Conservation (phyloP, 2,329 filamentous ascomycete species). For the Alternaria novae-zelandiae region DNA sequence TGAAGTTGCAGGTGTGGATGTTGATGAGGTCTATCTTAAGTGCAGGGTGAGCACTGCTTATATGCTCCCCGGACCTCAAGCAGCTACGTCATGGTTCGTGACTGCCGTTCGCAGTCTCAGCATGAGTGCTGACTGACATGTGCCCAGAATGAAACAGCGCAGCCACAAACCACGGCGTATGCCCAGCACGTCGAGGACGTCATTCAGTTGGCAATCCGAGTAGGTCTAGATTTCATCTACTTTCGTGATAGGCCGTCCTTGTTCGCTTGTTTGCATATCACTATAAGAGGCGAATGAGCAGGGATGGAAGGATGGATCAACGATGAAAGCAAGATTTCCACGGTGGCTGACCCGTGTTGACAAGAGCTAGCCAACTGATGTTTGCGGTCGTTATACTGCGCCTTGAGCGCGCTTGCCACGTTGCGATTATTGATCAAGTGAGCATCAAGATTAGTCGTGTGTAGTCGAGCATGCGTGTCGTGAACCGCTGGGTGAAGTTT, state of each 20-base stretch:
- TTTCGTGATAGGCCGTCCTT: constrained; percentile 8
- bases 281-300: constrained; percentile 7
- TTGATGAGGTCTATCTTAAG: constrained; percentile 19
- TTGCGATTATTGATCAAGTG: not conserved
- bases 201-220: not conserved
- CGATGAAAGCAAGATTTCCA: constrained; percentile 4
- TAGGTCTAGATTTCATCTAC: not conserved
- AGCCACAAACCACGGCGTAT: not conserved
- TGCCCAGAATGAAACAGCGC: constrained; percentile 8
- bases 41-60: constrained; percentile 22
- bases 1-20: constrained; percentile 12
- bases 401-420: not conserved
- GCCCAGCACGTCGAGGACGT: not conserved
- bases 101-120: constrained; percentile 10
- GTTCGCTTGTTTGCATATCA: constrained; percentile 9
- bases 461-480: not conserved
- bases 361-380: not conserved
- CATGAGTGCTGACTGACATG: constrained; percentile 14
- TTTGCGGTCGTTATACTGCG: not conserved
- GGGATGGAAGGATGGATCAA: constrained; percentile 8
- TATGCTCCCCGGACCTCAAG: constrained; percentile 15
- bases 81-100: constrained; percentile 33
- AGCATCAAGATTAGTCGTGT: not conserved
- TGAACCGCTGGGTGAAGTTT: not conserved
- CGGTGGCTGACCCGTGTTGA: not conserved